Percentiles rank a stretch among this genome's conserved stretches.
phyloP scores from a whole-genome alignment of 306 rosid genomes.

The Astragalus glycyphyllos region DNA sequence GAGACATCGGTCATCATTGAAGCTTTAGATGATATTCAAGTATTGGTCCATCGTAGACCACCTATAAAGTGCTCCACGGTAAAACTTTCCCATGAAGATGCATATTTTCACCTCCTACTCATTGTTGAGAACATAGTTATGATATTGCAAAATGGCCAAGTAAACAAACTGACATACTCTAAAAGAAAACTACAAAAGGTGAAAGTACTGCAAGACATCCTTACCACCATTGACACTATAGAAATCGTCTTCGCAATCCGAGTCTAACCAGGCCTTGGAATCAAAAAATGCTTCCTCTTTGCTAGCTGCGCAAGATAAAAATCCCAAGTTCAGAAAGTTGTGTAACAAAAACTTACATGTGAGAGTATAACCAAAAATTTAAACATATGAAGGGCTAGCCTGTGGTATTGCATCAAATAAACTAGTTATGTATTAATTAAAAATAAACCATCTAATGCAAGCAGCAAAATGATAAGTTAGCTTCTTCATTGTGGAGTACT shows the following conservation, averaged over 20 bases:
- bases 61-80: too few species aligned
- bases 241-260: slow-evolving; percentile 90
- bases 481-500: slow-evolving; percentile 21
- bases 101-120: background rate
- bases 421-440: too few species aligned
- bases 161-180: slow-evolving; percentile 6
- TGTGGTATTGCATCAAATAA: background rate
- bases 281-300: slow-evolving; percentile 87
- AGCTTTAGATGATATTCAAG: too few species aligned
- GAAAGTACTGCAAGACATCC: slow-evolving; percentile 43
- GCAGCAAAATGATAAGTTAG: background rate
- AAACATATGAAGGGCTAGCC: background rate
- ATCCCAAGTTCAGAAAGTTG: slow-evolving; percentile 21
- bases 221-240: slow-evolving; percentile 95
- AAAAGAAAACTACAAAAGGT: slow-evolving; percentile 35
- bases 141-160: slow-evolving; percentile 7
- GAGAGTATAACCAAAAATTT: background rate
- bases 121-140: slow-evolving; percentile 1
- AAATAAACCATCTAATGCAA: background rate
- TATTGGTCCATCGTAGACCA: too few species aligned
- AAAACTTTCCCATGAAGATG: too few species aligned
- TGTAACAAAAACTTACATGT: background rate
- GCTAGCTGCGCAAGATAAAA: slow-evolving; percentile 60
- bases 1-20: too few species aligned
- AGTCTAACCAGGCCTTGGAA: slow-evolving; percentile 86